A percentile compares a stretch with the other conserved stretches of the same genome.
Conservation (phyloP, 1,139 yeast species). For the Debaryomyces robertsiae region DNA sequence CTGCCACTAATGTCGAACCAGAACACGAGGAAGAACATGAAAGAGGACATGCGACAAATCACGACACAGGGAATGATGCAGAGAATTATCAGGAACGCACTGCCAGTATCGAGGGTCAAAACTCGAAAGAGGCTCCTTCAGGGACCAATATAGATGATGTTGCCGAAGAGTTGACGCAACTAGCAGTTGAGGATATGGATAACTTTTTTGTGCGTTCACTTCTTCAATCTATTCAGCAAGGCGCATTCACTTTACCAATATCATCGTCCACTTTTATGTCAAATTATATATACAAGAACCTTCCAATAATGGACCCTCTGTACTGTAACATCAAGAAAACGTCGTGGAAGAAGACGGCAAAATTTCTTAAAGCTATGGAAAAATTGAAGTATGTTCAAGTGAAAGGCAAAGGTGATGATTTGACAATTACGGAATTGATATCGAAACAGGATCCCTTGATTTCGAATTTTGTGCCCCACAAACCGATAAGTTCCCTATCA, state of each 20-base stretch:
- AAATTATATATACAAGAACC: conserved; percentile 63
- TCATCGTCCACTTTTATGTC: conserved; percentile 77
- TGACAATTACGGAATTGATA: conserved; percentile 54
- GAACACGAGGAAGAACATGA: conserved; percentile 12
- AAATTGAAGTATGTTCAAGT: conserved; percentile 64
- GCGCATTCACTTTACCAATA: conserved; percentile 60
- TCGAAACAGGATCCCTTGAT: conserved; percentile 54
- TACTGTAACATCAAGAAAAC: conserved; percentile 75
- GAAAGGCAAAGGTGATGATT: conserved; percentile 78
- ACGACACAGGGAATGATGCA: too few relatives aligned
- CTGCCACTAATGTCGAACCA: conserved; percentile 15
- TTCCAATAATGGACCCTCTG: conserved; percentile 60
- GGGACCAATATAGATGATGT: conserved; percentile 20
- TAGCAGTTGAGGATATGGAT: conserved; percentile 75
- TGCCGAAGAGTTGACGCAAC: conserved; percentile 34
- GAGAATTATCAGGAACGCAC: too few relatives aligned
- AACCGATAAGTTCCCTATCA: conserved; percentile 16
- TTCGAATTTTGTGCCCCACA: conserved; percentile 66
- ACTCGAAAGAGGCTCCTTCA: conserved; percentile 1
- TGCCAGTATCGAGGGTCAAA: too few relatives aligned
- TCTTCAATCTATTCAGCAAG: conserved; percentile 65
- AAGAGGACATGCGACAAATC: conserved; percentile 9
- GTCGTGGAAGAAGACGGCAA: conserved; percentile 86
- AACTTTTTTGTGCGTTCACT: conserved; percentile 70
- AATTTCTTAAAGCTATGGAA: conserved; percentile 83